A percentile compares a stretch with the other conserved stretches of the same genome.
phyloP scores from a whole-genome alignment of 1,139 yeast genomes.

The Arxiozyma bovina region DNA sequence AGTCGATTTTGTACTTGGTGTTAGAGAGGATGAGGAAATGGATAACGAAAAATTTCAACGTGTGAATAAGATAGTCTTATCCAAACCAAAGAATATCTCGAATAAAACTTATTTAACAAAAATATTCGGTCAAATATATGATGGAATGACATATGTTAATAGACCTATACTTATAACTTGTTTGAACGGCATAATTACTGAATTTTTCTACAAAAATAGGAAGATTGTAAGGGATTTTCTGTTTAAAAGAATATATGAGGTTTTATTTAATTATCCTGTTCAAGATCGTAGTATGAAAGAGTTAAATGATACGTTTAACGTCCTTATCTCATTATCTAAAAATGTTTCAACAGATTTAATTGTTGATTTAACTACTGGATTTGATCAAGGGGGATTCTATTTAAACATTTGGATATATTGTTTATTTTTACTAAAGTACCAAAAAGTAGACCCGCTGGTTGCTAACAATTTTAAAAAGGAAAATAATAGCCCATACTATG shows the following conservation, averaged over 20 bases:
- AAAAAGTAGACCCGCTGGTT: constrained; percentile 31
- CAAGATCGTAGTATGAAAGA: constrained; percentile 39
- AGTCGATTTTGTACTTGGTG: constrained; percentile 68
- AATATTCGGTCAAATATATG: constrained; percentile 53
- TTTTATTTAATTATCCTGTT: constrained; percentile 28
- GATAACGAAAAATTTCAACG: constrained; percentile 56
- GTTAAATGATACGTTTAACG: constrained; percentile 58
- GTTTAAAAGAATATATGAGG: constrained; percentile 40
- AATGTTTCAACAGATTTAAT: constrained; percentile 41
- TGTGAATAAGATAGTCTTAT: constrained; percentile 51
- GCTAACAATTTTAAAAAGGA: constrained; percentile 11
- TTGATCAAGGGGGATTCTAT: constrained; percentile 25
- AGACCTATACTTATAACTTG: constrained; percentile 55
- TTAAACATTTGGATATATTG: constrained; percentile 57
- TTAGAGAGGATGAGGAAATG: constrained; percentile 61
- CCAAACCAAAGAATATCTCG: constrained; percentile 48
- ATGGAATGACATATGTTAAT: constrained; percentile 49
- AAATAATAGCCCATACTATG: constrained; percentile 24
- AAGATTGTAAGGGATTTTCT: constrained; percentile 53
- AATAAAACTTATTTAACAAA: constrained; percentile 44
- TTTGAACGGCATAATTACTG: constrained; percentile 46
- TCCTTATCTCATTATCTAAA: constrained; percentile 52
- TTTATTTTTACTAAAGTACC: constrained; percentile 39
- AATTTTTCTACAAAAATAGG: constrained; percentile 45
- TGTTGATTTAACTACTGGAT: constrained; percentile 33